Base-by-base conservation (phyloP, 768 basidiomycete genomes). In the Suillus brevipes region DNA sequence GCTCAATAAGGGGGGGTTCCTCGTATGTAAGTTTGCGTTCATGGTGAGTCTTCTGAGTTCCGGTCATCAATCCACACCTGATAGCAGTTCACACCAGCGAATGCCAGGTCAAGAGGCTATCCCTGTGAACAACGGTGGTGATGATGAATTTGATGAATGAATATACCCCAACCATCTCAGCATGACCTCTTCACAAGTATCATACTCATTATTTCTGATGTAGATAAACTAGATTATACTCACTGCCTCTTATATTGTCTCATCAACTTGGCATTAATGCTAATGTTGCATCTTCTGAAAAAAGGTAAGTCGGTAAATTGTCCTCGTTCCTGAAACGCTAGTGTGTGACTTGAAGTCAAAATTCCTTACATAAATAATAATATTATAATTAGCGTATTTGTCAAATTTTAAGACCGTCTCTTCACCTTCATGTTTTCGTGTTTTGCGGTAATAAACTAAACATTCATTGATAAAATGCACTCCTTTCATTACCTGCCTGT, bases 1-100 rank as follows among this genome's bases (percentile, higher is more conserved):
- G 0, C 72, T 89, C 49, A 89, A 90, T 69, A 74, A 81, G 0
- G 81, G 86, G 45, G 91, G 92, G 1, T 89, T 84, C 72, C 79
- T 88, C 42, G 93, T 97, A 31, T 97, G 95, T 80, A 92, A 94
- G 74, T 95, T 85, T 71, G 87, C 89, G 0, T 91, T 97, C 74
- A 87, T 90, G 78, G 92, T 93, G 61, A 65, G 82, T 71, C 2
- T 10, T 36, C 55, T 43, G 13, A 37, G 2, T 14, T n/a, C 38
- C 40, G 16, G 34, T 9, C 18, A 25, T 36, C 31, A 14, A 36
- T 56, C 31, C 31, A n/a, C 10, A 55, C 57, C 38, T 16, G 45
- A 34, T 2, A 25, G 1, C 7, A 1, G 25, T 13, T 47, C 9
- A 40, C 25, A 40, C 23, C 20, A 76, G 75, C 75, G 75, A 70